phyloP scores from a whole-genome alignment of 352 stramenopile species.

The Peronospora belbahrii region DNA sequence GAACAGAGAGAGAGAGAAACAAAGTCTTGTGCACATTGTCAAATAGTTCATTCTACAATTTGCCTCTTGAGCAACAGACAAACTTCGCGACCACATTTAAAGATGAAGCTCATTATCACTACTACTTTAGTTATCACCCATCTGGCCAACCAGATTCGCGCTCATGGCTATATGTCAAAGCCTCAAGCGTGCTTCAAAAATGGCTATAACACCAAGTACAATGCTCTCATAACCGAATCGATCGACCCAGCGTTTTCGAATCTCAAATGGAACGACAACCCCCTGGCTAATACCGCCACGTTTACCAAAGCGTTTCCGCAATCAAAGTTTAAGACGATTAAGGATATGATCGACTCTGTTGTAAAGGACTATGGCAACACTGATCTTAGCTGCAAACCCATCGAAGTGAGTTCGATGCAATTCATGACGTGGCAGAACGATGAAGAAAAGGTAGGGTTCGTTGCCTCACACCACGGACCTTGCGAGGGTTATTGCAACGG shows the following conservation, averaged over 20 bases:
- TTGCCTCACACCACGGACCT: constrained; percentile 35
- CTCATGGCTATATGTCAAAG: not conserved
- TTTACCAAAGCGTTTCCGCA: constrained; percentile 27
- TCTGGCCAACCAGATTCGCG: no score
- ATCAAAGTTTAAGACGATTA: constrained; percentile 27
- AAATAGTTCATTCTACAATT: no score
- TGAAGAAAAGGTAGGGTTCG: constrained; percentile 31
- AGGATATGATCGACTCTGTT: constrained; percentile 28
- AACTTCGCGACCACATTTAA: no score
- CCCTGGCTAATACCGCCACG: constrained; percentile 19
- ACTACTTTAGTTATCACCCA: no score
- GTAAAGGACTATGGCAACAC: constrained; percentile 24
- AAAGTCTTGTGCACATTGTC: no score
- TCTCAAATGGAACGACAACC: constrained; percentile 27
- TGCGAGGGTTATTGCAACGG: constrained; percentile 47
- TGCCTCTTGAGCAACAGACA: no score
- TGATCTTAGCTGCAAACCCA: not conserved
- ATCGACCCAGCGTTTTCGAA: constrained; percentile 17
- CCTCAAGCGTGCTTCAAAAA: not conserved
- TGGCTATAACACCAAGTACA: not conserved
- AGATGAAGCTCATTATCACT: no score
- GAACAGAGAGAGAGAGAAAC: no score
- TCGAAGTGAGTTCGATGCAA: constrained; percentile 30
- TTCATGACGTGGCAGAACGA: constrained; percentile 48
- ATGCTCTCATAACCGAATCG: not conserved